A percentile compares a stretch with the other conserved stretches of the same genome.
These are phyloP conservation scores for Phylloporus sp. DNA, from an alignment of 768 basidiomycete genomes.

Conservation along the genomic window DNA sequence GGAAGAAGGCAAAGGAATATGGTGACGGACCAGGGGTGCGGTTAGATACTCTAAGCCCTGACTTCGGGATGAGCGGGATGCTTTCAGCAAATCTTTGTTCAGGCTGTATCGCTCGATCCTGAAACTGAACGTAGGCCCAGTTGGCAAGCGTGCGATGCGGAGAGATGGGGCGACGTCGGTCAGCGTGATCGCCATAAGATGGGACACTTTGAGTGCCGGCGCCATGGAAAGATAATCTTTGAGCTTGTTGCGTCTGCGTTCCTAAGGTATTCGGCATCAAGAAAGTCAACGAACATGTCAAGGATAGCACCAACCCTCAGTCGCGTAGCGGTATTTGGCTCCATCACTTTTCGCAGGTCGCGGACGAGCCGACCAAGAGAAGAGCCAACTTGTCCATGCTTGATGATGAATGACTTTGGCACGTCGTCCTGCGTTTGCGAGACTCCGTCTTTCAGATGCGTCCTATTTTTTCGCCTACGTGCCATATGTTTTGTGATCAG, in stretches of 20 bases:
- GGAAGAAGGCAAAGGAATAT: background rate
- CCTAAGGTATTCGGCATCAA: conserved; percentile 46
- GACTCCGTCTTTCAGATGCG: conserved; percentile 65
- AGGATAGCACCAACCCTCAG: conserved; percentile 57
- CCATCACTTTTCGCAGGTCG: conserved; percentile 94
- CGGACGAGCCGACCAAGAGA: conserved; percentile 86
- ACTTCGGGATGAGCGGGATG: conserved; percentile 62
- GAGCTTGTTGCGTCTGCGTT: conserved; percentile 83
- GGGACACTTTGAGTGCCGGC: conserved; percentile 85
- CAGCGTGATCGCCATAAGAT: conserved; percentile 88
- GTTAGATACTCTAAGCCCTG: conserved; percentile 88
- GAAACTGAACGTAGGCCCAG: conserved; percentile 93
- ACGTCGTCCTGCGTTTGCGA: conserved; percentile 36
- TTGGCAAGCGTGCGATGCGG: conserved; percentile 80
- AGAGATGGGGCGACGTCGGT: conserved; percentile 83
- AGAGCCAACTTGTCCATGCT: conserved; percentile 88
- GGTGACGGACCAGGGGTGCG: conserved; percentile 73
- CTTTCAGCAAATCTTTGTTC: conserved; percentile 75
- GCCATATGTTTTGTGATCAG: conserved; percentile 46
- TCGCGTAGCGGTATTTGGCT: conserved; percentile 93
- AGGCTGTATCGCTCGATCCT: conserved; percentile 89
- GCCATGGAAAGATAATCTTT: conserved; percentile 94
- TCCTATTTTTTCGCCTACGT: conserved; percentile 73
- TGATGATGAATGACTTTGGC: conserved; percentile 95
- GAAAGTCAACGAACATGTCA: background rate